Percentiles rank a stretch among this genome's conserved stretches.
Conservation (phyloP, 805 yeast genomes). For the Starmerella scarabaei region DNA sequence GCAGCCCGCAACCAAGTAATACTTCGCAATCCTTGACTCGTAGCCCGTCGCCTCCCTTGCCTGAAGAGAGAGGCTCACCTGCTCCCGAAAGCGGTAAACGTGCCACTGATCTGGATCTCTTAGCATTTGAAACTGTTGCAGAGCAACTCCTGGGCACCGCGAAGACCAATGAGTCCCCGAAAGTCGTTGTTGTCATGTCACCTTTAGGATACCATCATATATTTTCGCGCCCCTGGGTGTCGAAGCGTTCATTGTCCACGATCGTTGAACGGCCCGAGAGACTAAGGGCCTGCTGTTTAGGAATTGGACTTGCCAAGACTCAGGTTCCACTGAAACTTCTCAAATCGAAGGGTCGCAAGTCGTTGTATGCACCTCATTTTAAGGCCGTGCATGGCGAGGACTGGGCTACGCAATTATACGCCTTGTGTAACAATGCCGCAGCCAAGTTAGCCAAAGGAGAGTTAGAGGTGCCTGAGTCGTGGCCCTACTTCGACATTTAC, state of each 20-base stretch:
- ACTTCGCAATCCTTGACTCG: background rate
- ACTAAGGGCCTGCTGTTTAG: conserved; percentile 60
- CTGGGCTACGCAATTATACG: conserved; percentile 51
- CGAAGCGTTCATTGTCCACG: conserved; percentile 49
- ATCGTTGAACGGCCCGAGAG: conserved; percentile 79
- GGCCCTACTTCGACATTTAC: conserved; percentile 79
- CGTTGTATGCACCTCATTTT: conserved; percentile 47
- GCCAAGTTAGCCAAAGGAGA: conserved; percentile 39
- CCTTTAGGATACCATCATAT: conserved; percentile 61
- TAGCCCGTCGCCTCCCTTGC: background rate
- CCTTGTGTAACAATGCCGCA: conserved; percentile 47
- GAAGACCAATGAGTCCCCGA: background rate
- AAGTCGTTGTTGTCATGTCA: conserved; percentile 38
- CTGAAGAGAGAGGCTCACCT: background rate
- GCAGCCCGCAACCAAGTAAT: background rate
- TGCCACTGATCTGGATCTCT: background rate
- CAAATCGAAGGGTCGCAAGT: conserved; percentile 35
- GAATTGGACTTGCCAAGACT: conserved; percentile 61
- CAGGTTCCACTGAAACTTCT: conserved; percentile 36
- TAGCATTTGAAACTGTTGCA: background rate
- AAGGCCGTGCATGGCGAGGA: conserved; percentile 55
- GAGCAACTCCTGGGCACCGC: background rate
- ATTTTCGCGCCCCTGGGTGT: conserved; percentile 65
- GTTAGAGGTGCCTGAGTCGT: conserved; percentile 63
- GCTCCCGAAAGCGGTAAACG: background rate